Conservation (phyloP, 805 yeast genomes). For the Komagataella kurtzmanii region DNA sequence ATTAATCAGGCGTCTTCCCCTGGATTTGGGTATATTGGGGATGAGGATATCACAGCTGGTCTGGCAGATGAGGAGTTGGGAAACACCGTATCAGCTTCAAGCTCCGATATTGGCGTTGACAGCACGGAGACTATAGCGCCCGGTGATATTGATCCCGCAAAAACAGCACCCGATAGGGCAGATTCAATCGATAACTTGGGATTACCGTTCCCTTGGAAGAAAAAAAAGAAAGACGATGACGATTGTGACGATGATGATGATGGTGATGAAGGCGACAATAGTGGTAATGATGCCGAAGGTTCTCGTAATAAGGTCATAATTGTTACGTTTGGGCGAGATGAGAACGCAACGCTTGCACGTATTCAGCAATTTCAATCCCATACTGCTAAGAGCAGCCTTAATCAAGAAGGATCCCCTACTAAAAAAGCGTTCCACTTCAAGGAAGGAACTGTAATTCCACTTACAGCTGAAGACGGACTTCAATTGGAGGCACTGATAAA, state of each 20-base stretch:
- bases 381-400: not conserved
- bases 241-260: constrained; percentile 1
- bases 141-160: not conserved
- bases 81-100: not conserved
- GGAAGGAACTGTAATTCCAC: not conserved
- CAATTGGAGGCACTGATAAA: not conserved
- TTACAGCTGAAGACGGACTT: not conserved
- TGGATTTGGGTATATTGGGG: not conserved
- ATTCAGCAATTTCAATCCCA: not conserved
- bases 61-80: not conserved
- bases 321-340: not conserved
- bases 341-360: not conserved
- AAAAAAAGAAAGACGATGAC: not conserved
- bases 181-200: not conserved
- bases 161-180: not conserved
- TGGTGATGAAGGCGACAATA: not conserved
- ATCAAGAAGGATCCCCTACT: not conserved
- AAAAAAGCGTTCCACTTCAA: not conserved
- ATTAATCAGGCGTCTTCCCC: not conserved
- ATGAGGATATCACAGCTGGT: not conserved
- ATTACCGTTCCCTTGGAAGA: not conserved
- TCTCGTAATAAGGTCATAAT: not conserved
- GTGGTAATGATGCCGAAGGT: not conserved
- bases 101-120: not conserved
- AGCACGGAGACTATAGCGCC: not conserved